phyloP scores from a whole-genome alignment of 257 asterid genomes.

The Rhazya stricta region DNA sequence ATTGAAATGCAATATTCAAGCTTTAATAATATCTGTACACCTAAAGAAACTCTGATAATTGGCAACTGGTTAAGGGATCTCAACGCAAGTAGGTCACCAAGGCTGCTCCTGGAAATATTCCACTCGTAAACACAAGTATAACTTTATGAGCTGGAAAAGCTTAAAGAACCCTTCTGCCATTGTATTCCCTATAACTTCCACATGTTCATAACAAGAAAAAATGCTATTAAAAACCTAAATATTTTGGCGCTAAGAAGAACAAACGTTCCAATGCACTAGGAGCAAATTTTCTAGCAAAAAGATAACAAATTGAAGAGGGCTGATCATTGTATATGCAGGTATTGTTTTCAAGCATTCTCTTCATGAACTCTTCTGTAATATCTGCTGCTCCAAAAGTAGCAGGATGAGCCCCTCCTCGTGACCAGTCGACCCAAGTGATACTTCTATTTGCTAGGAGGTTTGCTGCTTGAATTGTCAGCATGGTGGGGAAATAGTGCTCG shows the following conservation, averaged over 20 bases:
- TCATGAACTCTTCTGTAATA: slow-evolving; percentile 41
- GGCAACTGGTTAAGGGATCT: slow-evolving; percentile 4
- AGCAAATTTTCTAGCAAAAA: slow-evolving; percentile 51
- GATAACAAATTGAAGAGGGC: slow-evolving; percentile 27
- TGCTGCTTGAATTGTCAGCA: slow-evolving; percentile 36
- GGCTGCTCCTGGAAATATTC: background rate
- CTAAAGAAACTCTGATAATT: background rate
- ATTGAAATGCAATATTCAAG: background rate
- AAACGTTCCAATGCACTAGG: slow-evolving; percentile 44
- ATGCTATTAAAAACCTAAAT: slow-evolving; percentile 31
- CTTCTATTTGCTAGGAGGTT: slow-evolving; percentile 40
- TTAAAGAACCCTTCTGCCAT: background rate
- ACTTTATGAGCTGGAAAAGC: background rate
- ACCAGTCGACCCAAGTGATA: slow-evolving; percentile 51
- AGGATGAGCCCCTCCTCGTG: slow-evolving; percentile 51
- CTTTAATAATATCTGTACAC: slow-evolving; percentile 4
- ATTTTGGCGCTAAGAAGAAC: slow-evolving; percentile 42
- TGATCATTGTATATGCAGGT: slow-evolving; percentile 32
- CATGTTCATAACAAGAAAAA: background rate
- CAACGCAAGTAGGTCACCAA: background rate
- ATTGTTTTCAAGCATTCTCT: slow-evolving; percentile 26
- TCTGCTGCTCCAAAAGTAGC: slow-evolving; percentile 45
- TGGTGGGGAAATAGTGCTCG: slow-evolving; percentile 49
- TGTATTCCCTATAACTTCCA: background rate
- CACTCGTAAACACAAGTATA: background rate